phyloP scores from a whole-genome alignment of 352 stramenopile species.

The Plasmopara viticola region DNA sequence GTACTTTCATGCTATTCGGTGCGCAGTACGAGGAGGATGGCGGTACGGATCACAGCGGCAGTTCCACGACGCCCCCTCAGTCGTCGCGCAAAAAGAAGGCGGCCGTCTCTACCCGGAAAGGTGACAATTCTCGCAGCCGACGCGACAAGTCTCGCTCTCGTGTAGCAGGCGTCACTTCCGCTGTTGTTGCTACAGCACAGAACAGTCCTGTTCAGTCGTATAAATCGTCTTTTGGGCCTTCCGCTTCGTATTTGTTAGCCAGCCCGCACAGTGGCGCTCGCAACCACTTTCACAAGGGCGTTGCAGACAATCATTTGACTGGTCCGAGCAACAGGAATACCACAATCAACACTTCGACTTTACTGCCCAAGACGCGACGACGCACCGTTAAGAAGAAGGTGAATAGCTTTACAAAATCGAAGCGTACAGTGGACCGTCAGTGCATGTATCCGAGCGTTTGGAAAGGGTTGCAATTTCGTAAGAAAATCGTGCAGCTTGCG shows the following conservation, averaged over 20 bases:
- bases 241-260: constrained; percentile 17
- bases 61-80: constrained; percentile 28
- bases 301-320: constrained; percentile 1
- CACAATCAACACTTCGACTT: constrained; percentile 2
- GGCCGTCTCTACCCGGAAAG: constrained; percentile 8
- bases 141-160: constrained; percentile 13
- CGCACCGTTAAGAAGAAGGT: constrained; percentile 23
- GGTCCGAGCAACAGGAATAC: constrained; percentile 2
- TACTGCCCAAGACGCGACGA: constrained; percentile 23
- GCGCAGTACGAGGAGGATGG: constrained; percentile 46
- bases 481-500: constrained; percentile 74
- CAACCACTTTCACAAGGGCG: constrained; percentile 16
- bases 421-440: constrained; percentile 32
- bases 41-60: constrained; percentile 29
- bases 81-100: constrained; percentile 32
- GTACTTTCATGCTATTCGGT: constrained; percentile 36
- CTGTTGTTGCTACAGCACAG: constrained; percentile 12
- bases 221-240: constrained; percentile 27
- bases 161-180: constrained; percentile 15
- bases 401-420: constrained; percentile 23
- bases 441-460: constrained; percentile 79
- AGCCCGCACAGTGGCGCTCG: constrained; percentile 14
- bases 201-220: constrained; percentile 26
- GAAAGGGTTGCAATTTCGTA: constrained; percentile 75
- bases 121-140: constrained; percentile 7